These are phyloP conservation scores for Scutellaria baicalensis DNA, from an alignment of 257 asterid species.

Conservation along the genomic window DNA sequence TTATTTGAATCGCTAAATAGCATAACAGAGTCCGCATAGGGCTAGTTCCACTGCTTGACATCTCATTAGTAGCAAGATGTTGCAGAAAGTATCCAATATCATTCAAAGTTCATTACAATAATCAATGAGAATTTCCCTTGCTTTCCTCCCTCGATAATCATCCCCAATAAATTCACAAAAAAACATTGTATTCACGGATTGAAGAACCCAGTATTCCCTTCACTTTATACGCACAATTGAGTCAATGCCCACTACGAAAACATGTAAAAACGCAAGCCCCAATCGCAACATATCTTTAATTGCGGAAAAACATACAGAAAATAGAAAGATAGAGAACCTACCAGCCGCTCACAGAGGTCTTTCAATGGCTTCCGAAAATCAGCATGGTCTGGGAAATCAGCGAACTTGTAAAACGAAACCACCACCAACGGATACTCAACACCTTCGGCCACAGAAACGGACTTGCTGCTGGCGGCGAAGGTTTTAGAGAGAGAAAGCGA, in stretches of 20 bases:
- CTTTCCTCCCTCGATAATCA: neutral
- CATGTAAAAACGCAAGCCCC: neutral
- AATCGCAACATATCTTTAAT: neutral
- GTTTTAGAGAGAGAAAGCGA: constrained; percentile 14
- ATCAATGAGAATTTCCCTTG: neutral
- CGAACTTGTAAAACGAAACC: constrained; percentile 78
- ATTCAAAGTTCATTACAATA: neutral
- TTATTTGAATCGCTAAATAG: neutral
- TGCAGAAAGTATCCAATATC: neutral
- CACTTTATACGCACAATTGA: neutral
- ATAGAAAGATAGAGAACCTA: constrained; percentile 19
- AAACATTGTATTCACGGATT: neutral
- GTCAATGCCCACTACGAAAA: neutral
- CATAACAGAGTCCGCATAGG: neutral
- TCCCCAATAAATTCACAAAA: neutral
- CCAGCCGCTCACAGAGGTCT: constrained; percentile 69
- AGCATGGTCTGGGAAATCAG: constrained; percentile 73
- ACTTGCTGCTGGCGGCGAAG: constrained; percentile 22
- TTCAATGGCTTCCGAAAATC: constrained; percentile 70
- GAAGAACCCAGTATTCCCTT: neutral
- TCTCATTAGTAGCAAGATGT: neutral
- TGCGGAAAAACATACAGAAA: neutral
- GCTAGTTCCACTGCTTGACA: neutral
- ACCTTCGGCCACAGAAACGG: constrained; percentile 9
- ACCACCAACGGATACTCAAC: constrained; percentile 49